Base-by-base conservation (phyloP, 345 rosid genomes). In the Gossypium turneri region DNA sequence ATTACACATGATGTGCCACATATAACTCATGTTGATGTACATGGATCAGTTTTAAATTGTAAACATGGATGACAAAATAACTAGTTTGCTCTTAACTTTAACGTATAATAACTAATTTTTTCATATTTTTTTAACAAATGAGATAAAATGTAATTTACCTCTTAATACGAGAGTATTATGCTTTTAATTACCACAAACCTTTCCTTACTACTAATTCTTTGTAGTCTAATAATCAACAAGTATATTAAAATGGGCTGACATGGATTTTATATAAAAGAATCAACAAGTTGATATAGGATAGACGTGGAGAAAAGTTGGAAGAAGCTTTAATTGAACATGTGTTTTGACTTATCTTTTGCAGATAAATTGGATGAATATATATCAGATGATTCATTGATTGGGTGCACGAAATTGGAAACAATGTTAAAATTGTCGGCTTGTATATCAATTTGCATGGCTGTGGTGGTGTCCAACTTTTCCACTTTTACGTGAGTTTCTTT, bases 1-100 rank as follows among this genome's bases (percentile, higher is more conserved):
- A 0, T 34, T 34, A 4, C 0, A 4, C 1, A 4, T 34, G 1
- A 34, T 34, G 1, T 34, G 1, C 0, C 0, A 0, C 38, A 34
- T 4, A 1, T 34, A 34, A 29, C 38, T 29, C 6, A 4, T 29
- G 0, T 0, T 29, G 6, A 29, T 29, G 6, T 34, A 4, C 0
- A 4, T 0, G 1, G 6, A 34, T 4, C 0, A 34, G 0, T 34
- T 34, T 34, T 34, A 34, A 4, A 4, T 34, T 34, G 6, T 4
- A 34, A 34, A 29, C 0, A 34, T 34, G 0, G 1, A 34, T 34
- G 38, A 0, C 38, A 34, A 34, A 29, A 0, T 29, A 29, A 3
- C 5, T 29, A 29, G 34, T 29, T 29, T 29, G 5, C 6, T 34
- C 38, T 0, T 34, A 34, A 34, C 38, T 34, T 6, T 34, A 34